A percentile compares a stretch with the other conserved stretches of the same genome.
Conservation (phyloP, 495 filamentous ascomycete genomes). For the Penicillium chermesinum region DNA sequence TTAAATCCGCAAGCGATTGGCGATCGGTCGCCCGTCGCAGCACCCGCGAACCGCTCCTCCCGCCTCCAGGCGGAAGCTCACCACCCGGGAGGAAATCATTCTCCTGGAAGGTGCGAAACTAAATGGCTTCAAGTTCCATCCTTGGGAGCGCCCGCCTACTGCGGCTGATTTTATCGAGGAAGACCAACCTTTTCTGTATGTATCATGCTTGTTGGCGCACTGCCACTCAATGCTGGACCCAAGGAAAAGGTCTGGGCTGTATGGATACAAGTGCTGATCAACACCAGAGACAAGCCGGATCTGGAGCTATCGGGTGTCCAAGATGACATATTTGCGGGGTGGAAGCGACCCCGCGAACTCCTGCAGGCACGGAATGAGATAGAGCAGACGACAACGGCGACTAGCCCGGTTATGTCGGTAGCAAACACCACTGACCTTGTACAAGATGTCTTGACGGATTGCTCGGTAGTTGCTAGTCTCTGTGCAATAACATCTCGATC, state of each 20-base stretch:
- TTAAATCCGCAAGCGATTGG: conserved; percentile 53
- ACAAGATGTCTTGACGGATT: conserved; percentile 91
- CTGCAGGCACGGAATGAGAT: conserved; percentile 17
- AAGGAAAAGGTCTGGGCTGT: too few species aligned
- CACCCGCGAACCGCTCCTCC: conserved; percentile 20
- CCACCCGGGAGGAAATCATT: conserved; percentile 72
- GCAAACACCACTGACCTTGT: conserved; percentile 66
- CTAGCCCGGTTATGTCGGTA: conserved; percentile 48
- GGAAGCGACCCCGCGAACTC: conserved; percentile 68
- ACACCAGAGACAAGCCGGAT: conserved; percentile 59
- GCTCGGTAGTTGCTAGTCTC: conserved; percentile 93
- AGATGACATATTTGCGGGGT: conserved; percentile 65
- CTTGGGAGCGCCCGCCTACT: conserved; percentile 63
- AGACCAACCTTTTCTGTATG: conserved; percentile 49
- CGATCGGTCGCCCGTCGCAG: conserved; percentile 23
- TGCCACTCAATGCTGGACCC: conserved; percentile 2
- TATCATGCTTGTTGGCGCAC: too few species aligned
- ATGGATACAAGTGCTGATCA: conserved; percentile 23
- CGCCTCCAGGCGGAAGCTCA: conserved; percentile 54
- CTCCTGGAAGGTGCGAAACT: conserved; percentile 71
- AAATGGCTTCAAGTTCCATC: conserved; percentile 74
- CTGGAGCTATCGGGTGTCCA: conserved; percentile 69
- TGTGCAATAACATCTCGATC: conserved; percentile 71
- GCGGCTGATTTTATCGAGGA: conserved; percentile 44
- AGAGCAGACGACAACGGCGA: conserved; percentile 1